Percentiles rank a stretch among this genome's conserved stretches.
Conservation (phyloP, 495 filamentous ascomycete species). For the Astrothelium macrocarpum region DNA sequence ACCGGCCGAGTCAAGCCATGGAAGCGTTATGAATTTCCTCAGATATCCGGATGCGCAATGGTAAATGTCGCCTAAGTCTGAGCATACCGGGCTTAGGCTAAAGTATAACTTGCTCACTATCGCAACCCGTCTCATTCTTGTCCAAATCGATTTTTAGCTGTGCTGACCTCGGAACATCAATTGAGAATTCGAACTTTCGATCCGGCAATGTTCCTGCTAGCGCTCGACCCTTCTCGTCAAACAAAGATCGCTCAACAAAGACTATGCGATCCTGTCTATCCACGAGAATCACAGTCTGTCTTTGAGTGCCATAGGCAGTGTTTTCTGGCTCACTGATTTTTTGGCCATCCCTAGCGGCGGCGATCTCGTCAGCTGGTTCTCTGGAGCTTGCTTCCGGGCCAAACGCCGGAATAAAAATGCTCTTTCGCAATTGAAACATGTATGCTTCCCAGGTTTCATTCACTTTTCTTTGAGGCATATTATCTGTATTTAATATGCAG, state of each 20-base stretch:
- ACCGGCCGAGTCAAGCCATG: too few species aligned
- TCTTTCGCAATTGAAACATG: slow-evolving; percentile 58
- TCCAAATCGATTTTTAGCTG: background rate
- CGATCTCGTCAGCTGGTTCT: slow-evolving; percentile 44
- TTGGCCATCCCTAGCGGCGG: slow-evolving; percentile 33
- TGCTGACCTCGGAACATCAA: slow-evolving; percentile 21
- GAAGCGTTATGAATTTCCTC: too few species aligned
- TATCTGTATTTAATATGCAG: slow-evolving; percentile 58
- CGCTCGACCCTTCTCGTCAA: slow-evolving; percentile 53
- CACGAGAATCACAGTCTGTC: slow-evolving; percentile 80
- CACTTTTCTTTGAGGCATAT: slow-evolving; percentile 50
- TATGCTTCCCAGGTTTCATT: slow-evolving; percentile 58
- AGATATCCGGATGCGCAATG: too few species aligned
- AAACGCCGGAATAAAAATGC: slow-evolving; percentile 75
- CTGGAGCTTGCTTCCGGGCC: slow-evolving; percentile 41
- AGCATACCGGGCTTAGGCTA: background rate
- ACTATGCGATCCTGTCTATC: slow-evolving; percentile 63
- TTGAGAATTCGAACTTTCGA: slow-evolving; percentile 51
- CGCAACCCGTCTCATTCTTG: background rate
- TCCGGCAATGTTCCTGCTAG: slow-evolving; percentile 54
- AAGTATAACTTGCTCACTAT: background rate
- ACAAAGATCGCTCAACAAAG: slow-evolving; percentile 78
- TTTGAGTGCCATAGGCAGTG: slow-evolving; percentile 74
- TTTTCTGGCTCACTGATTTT: slow-evolving; percentile 21
- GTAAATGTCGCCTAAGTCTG: background rate